Conservation (phyloP, 495 filamentous ascomycete genomes). For the Parathielavia appendiculata region DNA sequence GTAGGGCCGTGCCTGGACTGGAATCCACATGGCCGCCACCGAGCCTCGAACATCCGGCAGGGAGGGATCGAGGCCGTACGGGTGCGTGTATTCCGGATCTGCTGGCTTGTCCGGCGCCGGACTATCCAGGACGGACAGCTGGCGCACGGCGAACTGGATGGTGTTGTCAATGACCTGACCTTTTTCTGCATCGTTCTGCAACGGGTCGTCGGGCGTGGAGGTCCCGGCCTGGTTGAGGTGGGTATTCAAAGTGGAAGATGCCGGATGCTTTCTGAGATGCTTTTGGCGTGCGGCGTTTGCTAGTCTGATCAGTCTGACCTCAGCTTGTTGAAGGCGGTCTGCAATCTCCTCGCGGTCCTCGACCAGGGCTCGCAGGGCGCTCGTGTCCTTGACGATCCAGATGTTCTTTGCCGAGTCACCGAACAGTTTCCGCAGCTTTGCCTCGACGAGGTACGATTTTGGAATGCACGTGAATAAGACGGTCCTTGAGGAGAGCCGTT, state of each 20-base stretch:
- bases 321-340: constrained; percentile 58
- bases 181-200: constrained; percentile 23
- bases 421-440: constrained; percentile 54
- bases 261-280: constrained; percentile 40
- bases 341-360: constrained; percentile 55
- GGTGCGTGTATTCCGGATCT: constrained; percentile 32
- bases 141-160: constrained; percentile 20
- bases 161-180: constrained; percentile 16
- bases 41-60: constrained; percentile 53
- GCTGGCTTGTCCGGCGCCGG: constrained; percentile 14
- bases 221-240: neutral
- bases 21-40: constrained; percentile 71
- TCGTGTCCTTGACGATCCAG: constrained; percentile 58
- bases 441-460: constrained; percentile 52
- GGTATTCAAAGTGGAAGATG: constrained; percentile 22
- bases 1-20: constrained; percentile 53
- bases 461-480: constrained; percentile 68
- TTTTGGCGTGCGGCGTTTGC: constrained; percentile 55
- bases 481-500: constrained; percentile 61
- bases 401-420: constrained; percentile 54
- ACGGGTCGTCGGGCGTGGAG: neutral
- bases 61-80: constrained; percentile 38
- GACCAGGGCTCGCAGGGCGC: constrained; percentile 53
- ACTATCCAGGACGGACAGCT: constrained; percentile 20
- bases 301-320: constrained; percentile 57